phyloP scores from a whole-genome alignment of 1,284 basidiomycete genomes.

The Agroathelia rolfsii region DNA sequence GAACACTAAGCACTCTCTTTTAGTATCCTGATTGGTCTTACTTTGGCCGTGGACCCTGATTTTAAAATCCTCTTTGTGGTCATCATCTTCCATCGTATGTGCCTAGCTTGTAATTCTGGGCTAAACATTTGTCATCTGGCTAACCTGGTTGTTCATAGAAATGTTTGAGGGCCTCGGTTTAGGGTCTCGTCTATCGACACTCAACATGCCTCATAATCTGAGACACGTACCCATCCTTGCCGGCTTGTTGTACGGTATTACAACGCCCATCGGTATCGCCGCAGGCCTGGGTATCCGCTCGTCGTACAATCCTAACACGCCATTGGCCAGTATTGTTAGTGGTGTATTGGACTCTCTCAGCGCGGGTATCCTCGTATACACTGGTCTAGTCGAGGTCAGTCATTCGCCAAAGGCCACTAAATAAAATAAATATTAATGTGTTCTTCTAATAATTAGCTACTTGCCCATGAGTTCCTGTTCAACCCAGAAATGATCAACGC shows the following conservation, averaged over 20 bases:
- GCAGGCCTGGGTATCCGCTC: conserved; percentile 75
- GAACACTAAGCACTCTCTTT: background rate
- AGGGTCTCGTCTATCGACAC: conserved; percentile 73
- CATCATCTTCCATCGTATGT: conserved; percentile 80
- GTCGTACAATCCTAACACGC: conserved; percentile 73
- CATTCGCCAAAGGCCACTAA: conserved; percentile 3
- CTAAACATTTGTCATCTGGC: no score
- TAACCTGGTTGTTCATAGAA: no score
- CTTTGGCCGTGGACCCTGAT: conserved; percentile 74
- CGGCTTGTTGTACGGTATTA: conserved; percentile 65
- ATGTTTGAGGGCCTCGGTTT: conserved; percentile 88
- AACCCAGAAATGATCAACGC: conserved; percentile 73
- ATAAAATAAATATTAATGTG: conserved; percentile 6
- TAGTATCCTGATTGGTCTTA: conserved; percentile 84
- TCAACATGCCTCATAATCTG: conserved; percentile 53
- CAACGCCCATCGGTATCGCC: conserved; percentile 80
- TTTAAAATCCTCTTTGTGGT: conserved; percentile 89
- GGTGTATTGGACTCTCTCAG: conserved; percentile 82
- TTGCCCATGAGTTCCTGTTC: conserved; percentile 90
- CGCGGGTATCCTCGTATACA: conserved; percentile 86
- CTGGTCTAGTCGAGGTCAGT: conserved; percentile 77
- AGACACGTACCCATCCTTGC: conserved; percentile 55
- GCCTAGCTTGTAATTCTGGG: no score
- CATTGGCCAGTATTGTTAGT: conserved; percentile 69
- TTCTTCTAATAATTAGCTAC: conserved; percentile 36